Conservation (phyloP, 2,329 filamentous ascomycete genomes). For the Didymella sp. region DNA sequence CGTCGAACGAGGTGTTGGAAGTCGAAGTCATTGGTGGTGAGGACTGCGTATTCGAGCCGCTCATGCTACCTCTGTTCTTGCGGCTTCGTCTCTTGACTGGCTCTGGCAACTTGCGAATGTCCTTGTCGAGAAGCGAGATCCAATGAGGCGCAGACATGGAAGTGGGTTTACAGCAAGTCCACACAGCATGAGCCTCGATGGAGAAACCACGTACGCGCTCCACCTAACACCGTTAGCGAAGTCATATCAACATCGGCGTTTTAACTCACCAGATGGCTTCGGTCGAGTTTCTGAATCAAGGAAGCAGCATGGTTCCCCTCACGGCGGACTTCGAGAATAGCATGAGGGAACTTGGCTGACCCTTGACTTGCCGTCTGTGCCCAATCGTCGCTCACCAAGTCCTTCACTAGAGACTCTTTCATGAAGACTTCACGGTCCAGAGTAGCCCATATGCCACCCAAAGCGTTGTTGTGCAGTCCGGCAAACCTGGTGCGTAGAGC, state of each 20-base stretch:
- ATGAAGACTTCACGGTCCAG: conserved; percentile 58
- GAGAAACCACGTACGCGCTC: conserved; percentile 63
- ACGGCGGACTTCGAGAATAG: conserved; percentile 58
- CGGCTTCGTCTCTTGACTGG: conserved; percentile 39
- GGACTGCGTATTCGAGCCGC: conserved; percentile 29
- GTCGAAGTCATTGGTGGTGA: conserved; percentile 47
- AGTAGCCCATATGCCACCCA: conserved; percentile 56
- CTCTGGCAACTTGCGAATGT: conserved; percentile 62
- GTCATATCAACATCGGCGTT: conserved; percentile 7
- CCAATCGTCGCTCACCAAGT: conserved; percentile 45
- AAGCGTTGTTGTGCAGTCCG: conserved; percentile 54
- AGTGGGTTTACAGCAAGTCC: conserved; percentile 54
- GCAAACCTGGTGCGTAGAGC: conserved; percentile 57
- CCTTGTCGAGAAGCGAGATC: conserved; percentile 54
- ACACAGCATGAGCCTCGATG: conserved; percentile 61
- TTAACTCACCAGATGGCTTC: conserved; percentile 55
- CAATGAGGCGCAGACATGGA: conserved; percentile 54
- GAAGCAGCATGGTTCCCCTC: conserved; percentile 53
- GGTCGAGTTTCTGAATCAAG: conserved; percentile 54
- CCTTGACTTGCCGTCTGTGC: conserved; percentile 31
- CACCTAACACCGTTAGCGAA: conserved; percentile 43
- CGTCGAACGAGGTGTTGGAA: conserved; percentile 50
- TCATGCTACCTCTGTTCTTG: conserved; percentile 34
- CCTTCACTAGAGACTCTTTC: conserved; percentile 39
- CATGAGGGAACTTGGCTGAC: conserved; percentile 56